Conservation (phyloP, 1,284 basidiomycete genomes). For the Sanghuangporus sanghuang region DNA sequence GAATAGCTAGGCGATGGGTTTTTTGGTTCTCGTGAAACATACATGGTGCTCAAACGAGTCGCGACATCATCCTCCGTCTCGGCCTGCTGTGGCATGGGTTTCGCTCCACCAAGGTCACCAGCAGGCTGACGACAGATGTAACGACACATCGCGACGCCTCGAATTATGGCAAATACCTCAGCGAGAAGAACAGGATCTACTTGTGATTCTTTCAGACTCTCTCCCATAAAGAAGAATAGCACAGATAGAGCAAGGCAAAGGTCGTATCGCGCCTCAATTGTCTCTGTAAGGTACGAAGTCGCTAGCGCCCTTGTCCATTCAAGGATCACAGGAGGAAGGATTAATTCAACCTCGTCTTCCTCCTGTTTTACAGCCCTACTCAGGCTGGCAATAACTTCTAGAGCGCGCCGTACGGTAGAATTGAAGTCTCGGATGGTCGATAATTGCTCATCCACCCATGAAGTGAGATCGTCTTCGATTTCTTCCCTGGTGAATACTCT, state of each 20-base stretch:
- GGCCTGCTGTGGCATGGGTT: slow-evolving; percentile 25
- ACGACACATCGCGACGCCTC: slow-evolving; percentile 65
- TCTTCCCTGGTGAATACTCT: slow-evolving; percentile 45
- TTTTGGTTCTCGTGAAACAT: slow-evolving; percentile 50
- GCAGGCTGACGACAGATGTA: slow-evolving; percentile 54
- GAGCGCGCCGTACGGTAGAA: slow-evolving; percentile 44
- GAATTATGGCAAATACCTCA: slow-evolving; percentile 74
- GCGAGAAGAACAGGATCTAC: slow-evolving; percentile 65
- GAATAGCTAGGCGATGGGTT: slow-evolving; percentile 56
- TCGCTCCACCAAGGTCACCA: slow-evolving; percentile 34
- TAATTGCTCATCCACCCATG: slow-evolving; percentile 56
- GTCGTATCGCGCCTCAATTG: slow-evolving; percentile 68
- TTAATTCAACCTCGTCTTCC: slow-evolving; percentile 57
- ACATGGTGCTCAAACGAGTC: slow-evolving; percentile 62
- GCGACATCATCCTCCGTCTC: slow-evolving; percentile 57
- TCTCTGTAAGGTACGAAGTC: slow-evolving; percentile 53
- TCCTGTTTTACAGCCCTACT: slow-evolving; percentile 69
- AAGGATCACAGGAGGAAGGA: slow-evolving; percentile 46
- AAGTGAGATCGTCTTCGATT: slow-evolving; percentile 52
- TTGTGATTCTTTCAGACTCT: slow-evolving; percentile 39
- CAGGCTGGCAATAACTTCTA: slow-evolving; percentile 66
- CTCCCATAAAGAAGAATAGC: slow-evolving; percentile 68
- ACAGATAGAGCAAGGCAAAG: slow-evolving; percentile 58
- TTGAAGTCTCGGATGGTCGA: slow-evolving; percentile 52
- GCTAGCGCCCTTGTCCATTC: slow-evolving; percentile 60